phyloP scores from a whole-genome alignment of 495 filamentous ascomycete genomes.

The Penicillium cosmopolitanum region DNA sequence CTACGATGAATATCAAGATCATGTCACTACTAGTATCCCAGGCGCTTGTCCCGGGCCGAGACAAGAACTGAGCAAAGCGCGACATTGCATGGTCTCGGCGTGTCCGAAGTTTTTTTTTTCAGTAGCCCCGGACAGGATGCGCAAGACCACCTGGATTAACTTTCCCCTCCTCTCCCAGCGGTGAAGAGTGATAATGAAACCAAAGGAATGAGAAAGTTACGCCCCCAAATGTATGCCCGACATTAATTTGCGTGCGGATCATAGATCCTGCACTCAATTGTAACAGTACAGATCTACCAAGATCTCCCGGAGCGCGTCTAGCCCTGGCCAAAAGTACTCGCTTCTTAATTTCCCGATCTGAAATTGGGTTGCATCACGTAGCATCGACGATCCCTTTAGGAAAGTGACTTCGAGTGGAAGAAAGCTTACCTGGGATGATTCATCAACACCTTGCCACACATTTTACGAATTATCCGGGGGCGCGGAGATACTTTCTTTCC shows the following conservation, averaged over 20 bases:
- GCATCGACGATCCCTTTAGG: slow-evolving; percentile 28
- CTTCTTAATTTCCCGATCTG: slow-evolving; percentile 24
- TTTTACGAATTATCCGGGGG: neutral
- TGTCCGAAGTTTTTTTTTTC: neutral
- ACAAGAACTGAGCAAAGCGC: neutral
- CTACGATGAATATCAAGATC: neutral
- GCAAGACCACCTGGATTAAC: slow-evolving; percentile 2
- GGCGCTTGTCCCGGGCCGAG: slow-evolving; percentile 7
- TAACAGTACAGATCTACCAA: slow-evolving; percentile 24
- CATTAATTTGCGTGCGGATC: slow-evolving; percentile 13
- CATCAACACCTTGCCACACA: slow-evolving; percentile 4
- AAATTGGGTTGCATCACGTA: slow-evolving; percentile 36
- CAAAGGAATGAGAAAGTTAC: slow-evolving; percentile 16
- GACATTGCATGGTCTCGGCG: neutral
- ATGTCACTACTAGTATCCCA: neutral
- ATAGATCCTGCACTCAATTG: slow-evolving; percentile 22
- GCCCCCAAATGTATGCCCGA: slow-evolving; percentile 11
- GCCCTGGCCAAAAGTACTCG: slow-evolving; percentile 5
- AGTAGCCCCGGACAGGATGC: neutral
- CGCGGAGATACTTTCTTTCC: neutral
- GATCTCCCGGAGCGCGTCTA: slow-evolving; percentile 13
- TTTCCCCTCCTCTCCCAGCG: slow-evolving; percentile 4
- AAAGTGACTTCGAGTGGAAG: slow-evolving; percentile 27
- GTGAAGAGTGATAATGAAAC: neutral
- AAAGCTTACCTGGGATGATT: slow-evolving; percentile 18